Evolutionary conservation across 176 grass and related monocot genomes (phyloP).

Genomic region (Guadua angustifolia): DNA sequence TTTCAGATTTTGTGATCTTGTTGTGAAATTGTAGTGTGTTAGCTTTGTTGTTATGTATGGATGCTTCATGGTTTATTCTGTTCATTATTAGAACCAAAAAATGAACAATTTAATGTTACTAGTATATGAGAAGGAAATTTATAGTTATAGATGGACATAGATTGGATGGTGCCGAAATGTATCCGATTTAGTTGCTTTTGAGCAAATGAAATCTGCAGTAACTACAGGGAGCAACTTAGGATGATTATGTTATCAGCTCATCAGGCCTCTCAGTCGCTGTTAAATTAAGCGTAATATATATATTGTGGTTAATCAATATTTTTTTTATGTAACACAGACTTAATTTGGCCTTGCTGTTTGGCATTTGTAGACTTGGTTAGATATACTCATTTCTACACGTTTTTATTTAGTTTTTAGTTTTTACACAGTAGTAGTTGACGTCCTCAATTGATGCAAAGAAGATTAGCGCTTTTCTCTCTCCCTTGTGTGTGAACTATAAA

Average conservation of each 20-base stretch:
- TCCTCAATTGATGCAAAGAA: conserved; percentile 13
- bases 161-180: background rate
- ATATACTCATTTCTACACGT: background rate
- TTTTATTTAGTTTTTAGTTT: conserved; percentile 6
- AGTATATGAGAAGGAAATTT: background rate
- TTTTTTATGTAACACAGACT: background rate
- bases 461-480: background rate
- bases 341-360: background rate
- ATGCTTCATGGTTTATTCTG: background rate
- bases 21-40: background rate
- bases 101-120: background rate
- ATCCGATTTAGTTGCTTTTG: conserved; percentile 15
- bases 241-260: background rate
- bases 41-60: background rate
- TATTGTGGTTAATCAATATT: background rate
- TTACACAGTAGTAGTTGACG: conserved; percentile 7
- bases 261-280: background rate
- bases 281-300: conserved; percentile 15
- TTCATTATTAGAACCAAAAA: background rate
- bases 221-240: background rate
- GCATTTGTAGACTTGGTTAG: background rate
- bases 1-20: background rate
- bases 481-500: background rate
- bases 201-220: background rate
- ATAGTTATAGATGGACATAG: background rate